Base-by-base conservation (phyloP, 192 early-diverging fungal genomes). In the Backusella australiensis region DNA sequence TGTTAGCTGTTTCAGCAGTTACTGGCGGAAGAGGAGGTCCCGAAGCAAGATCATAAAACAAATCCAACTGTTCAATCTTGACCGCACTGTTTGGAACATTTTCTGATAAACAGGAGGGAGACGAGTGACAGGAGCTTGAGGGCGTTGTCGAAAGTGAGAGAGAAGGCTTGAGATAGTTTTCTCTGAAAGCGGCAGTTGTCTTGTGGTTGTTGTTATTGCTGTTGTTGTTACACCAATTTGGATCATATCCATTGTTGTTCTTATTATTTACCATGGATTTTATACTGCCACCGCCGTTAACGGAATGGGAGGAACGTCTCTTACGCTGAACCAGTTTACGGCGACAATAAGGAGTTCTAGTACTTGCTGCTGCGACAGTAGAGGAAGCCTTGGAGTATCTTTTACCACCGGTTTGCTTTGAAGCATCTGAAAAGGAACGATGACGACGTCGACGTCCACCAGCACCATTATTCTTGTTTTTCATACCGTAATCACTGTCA, bases 151-250 rank as follows among this genome's bases (percentile, higher is more conserved):
- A 63, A 29, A 63, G 56, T 26, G 56, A 63, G 21, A 63, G 56
- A 63, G 23, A 63, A 63, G 56, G 56, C 26, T 63, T 63, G 26
- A 63, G 56, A 12, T 63, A 63, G 23, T 2, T 63, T 29, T 63
- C 56, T 29, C 56, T 63, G 23, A 63, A 63, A 63, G 56, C 29
- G 56, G 21, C 23, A 29, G 23, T 14, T 29, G 56, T 63, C 26
- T 29, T 63, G 23, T 63, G 21, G 21, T 29, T 63, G 23, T 29
- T 63, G 56, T 29, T 53, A 4, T 21, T 59, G 21, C 12, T 59
- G 23, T 23, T 63, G 21, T 63, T 63, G 56, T 63, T 63, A 63
- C 56, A 63, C 56, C 56, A 63, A 63, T 63, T 63, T 63, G 56
- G 21, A 56, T 56, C 21, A 56, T 23, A 56, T 23, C 52, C 21